Evolutionary conservation across 345 rosid genomes (phyloP).

Genomic region (Aurinia saxatilis): DNA sequence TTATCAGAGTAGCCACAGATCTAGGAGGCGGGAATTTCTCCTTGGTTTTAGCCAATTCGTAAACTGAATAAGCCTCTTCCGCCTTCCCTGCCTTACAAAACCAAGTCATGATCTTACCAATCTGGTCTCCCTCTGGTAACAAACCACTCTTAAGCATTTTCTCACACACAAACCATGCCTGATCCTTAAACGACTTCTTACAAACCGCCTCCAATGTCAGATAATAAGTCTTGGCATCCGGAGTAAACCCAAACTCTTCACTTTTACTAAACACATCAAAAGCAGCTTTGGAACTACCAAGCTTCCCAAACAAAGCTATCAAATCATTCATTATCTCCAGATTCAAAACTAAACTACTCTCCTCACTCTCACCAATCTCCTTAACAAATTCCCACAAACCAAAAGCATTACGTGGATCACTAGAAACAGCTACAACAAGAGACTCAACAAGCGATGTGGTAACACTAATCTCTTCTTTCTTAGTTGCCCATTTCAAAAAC

Average conservation of each 20-base stretch:
- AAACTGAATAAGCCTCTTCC: conserved; percentile 47
- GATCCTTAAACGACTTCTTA: conserved; percentile 41
- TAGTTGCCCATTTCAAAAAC: conserved; percentile 56
- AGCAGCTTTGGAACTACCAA: conserved; percentile 70
- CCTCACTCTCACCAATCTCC: conserved; percentile 44
- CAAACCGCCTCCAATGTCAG: conserved; percentile 58
- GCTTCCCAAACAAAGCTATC: conserved; percentile 54
- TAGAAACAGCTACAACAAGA: conserved; percentile 39
- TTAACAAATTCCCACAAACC: conserved; percentile 65
- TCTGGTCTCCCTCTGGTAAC: conserved; percentile 40
- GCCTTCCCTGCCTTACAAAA: conserved; percentile 57
- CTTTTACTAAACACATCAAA: conserved; percentile 58
- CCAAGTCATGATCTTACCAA: conserved; percentile 68
- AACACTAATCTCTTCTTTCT: conserved; percentile 26
- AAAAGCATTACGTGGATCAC: conserved; percentile 41
- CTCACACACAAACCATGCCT: conserved; percentile 58
- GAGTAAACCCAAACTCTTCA: conserved; percentile 49
- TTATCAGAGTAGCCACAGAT: conserved; percentile 42
- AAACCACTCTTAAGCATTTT: conserved; percentile 50
- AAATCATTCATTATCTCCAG: conserved; percentile 47
- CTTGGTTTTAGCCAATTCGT: conserved; percentile 42
- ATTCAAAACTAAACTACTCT: conserved; percentile 30
- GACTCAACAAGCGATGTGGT: conserved; percentile 38
- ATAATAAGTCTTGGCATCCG: conserved; percentile 47
- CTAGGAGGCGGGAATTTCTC: conserved; percentile 38